Conservation (phyloP, 192 early-diverging fungal genomes). For the Ambispora gerdemannii region DNA sequence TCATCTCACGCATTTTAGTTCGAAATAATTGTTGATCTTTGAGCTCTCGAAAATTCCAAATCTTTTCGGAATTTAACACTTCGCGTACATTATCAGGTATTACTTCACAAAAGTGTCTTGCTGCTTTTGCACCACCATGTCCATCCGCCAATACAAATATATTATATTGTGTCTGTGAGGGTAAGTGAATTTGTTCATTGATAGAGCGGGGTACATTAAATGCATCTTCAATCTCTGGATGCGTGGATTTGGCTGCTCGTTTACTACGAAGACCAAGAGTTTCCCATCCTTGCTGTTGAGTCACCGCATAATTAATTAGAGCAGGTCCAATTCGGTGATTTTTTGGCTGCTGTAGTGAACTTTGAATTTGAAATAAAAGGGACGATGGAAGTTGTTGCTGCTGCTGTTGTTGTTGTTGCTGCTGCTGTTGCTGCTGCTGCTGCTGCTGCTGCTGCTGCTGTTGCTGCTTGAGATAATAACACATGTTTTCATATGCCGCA, state of each 20-base stretch:
- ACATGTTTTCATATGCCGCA: background rate
- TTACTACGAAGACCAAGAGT: background rate
- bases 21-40: constrained; percentile 9
- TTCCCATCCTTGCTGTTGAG: constrained; percentile 17
- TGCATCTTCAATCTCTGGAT: constrained; percentile 20
- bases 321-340: background rate
- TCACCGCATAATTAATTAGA: constrained; percentile 1
- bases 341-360: too few relatives aligned
- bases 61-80: background rate
- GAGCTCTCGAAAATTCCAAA: background rate
- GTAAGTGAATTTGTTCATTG: constrained; percentile 1
- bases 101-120: background rate
- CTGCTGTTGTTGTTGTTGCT: background rate
- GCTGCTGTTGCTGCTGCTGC: background rate
- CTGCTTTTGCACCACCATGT: constrained; percentile 4
- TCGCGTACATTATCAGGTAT: background rate
- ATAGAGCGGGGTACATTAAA: background rate
- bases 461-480: background rate
- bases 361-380: too few relatives aligned
- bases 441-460: background rate
- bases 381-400: too few relatives aligned
- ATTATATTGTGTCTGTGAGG: background rate
- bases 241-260: background rate
- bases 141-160: constrained; percentile 13
- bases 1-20: background rate